Evolutionary conservation across 805 yeast genomes (phyloP).

Genomic region (Candida awuae): DNA sequence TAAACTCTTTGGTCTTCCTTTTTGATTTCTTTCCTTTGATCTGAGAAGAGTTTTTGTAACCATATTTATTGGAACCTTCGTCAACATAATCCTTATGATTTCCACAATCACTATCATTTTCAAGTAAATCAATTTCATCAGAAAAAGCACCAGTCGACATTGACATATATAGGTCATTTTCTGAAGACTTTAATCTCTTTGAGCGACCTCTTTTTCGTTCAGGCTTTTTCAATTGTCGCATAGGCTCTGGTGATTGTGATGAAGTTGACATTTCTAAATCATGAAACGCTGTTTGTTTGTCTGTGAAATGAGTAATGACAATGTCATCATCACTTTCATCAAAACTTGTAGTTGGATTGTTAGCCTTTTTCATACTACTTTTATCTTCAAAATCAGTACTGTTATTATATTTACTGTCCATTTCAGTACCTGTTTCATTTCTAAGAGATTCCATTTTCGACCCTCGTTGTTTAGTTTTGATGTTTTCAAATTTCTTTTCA

Average conservation of each 20-base stretch:
- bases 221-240: not conserved
- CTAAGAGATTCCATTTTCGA: too few species aligned
- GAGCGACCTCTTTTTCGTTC: too few species aligned
- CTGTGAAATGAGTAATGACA: constrained; percentile 8
- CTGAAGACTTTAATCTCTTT: too few species aligned
- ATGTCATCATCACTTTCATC: constrained; percentile 11
- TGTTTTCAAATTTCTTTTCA: constrained; percentile 2
- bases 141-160: too few species aligned
- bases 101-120: not conserved
- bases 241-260: not conserved
- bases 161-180: too few species aligned
- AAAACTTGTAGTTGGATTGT: not conserved
- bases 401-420: not conserved
- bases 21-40: too few species aligned
- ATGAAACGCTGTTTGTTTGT: constrained; percentile 3
- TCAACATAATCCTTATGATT: not conserved
- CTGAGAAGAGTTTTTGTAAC: too few species aligned
- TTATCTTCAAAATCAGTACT: not conserved
- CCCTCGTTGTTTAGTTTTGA: not conserved
- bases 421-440: not conserved
- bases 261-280: constrained; percentile 4
- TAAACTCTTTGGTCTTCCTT: too few species aligned
- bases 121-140: not conserved
- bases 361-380: not conserved
- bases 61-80: not conserved